A percentile compares a stretch with the other conserved stretches of the same genome.
Evolutionary conservation across 2,329 filamentous ascomycete genomes (phyloP).

Genomic region (Phaeosphaeriaceae sp.): DNA sequence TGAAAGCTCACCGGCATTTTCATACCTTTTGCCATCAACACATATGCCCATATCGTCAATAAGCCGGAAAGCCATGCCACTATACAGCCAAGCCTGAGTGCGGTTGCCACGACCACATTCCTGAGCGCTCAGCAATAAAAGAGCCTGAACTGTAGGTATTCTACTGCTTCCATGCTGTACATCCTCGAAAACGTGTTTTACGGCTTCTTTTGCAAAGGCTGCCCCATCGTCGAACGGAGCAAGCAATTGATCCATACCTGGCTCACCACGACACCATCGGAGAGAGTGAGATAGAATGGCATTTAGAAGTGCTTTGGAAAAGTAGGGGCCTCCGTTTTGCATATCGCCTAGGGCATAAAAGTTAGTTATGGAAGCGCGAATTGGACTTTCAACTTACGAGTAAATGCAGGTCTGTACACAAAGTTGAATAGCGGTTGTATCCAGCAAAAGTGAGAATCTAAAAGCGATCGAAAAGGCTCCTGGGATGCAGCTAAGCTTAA

Average conservation of each 20-base stretch:
- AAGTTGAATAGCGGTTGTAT: constrained; percentile 21
- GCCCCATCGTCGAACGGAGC: constrained; percentile 11
- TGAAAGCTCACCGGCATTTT: constrained; percentile 9
- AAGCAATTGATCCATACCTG: constrained; percentile 13
- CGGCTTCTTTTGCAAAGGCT: constrained; percentile 7
- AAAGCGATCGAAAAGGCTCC: constrained; percentile 14
- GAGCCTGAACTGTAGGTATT: constrained; percentile 15
- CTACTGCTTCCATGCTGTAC: constrained; percentile 11
- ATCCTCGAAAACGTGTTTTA: constrained; percentile 9
- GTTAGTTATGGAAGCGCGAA: no score
- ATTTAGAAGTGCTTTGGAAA: constrained; percentile 14
- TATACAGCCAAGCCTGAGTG: constrained; percentile 18
- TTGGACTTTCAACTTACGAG: constrained; percentile 6
- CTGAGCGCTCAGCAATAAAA: constrained; percentile 15
- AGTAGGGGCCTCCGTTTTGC: constrained; percentile 15
- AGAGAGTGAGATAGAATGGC: constrained; percentile 16
- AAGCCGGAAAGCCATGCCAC: constrained; percentile 18
- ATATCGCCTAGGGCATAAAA: constrained; percentile 14
- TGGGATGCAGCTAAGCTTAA: background rate
- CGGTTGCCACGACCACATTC: constrained; percentile 15
- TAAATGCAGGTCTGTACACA: constrained; percentile 16
- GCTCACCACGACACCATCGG: constrained; percentile 16
- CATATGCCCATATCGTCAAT: constrained; percentile 20
- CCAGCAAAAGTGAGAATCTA: constrained; percentile 20
- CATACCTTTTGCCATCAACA: constrained; percentile 15